Conservation (phyloP, 1,139 yeast genomes). For the Blastobotrys illinoisensis region DNA sequence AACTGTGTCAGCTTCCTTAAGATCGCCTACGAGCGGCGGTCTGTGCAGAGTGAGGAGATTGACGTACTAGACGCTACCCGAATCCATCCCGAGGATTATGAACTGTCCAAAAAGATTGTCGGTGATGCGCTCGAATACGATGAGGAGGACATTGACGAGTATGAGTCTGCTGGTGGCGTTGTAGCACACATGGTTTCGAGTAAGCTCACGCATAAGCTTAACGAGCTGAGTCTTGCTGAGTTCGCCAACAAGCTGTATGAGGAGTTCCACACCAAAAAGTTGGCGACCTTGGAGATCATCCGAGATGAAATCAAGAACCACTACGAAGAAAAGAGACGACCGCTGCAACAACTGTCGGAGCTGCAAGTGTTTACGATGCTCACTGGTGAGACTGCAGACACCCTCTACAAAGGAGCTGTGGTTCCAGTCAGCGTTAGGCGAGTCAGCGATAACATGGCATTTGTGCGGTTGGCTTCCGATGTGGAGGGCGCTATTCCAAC, state of each 20-base stretch:
- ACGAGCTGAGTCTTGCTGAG: conserved; percentile 82
- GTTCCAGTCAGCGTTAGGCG: conserved; percentile 69
- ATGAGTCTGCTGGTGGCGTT: conserved; percentile 75
- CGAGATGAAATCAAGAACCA: conserved; percentile 83
- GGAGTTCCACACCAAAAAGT: conserved; percentile 57
- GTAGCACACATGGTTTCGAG: conserved; percentile 59
- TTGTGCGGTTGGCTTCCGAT: conserved; percentile 69
- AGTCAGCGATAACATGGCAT: conserved; percentile 43
- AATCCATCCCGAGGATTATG: conserved; percentile 97
- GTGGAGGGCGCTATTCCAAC: conserved; percentile 60
- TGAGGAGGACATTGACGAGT: conserved; percentile 84
- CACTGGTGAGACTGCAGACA: conserved; percentile 76
- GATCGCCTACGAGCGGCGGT: conserved; percentile 60
- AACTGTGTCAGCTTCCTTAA: conserved; percentile 88
- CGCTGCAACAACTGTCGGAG: conserved; percentile 60
- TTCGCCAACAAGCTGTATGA: conserved; percentile 88
- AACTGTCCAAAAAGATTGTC: conserved; percentile 92
- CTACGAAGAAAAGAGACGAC: conserved; percentile 76
- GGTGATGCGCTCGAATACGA: conserved; percentile 95
- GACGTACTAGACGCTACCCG: conserved; percentile 91
- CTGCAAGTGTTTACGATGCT: conserved; percentile 80
- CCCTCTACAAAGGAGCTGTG: conserved; percentile 65
- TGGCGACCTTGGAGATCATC: conserved; percentile 79
- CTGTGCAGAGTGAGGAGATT: conserved; percentile 51
- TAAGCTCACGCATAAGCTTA: conserved; percentile 69